Evolutionary conservation across 1,139 yeast genomes (phyloP).

Genomic region (Wickerhamomyces sp.): DNA sequence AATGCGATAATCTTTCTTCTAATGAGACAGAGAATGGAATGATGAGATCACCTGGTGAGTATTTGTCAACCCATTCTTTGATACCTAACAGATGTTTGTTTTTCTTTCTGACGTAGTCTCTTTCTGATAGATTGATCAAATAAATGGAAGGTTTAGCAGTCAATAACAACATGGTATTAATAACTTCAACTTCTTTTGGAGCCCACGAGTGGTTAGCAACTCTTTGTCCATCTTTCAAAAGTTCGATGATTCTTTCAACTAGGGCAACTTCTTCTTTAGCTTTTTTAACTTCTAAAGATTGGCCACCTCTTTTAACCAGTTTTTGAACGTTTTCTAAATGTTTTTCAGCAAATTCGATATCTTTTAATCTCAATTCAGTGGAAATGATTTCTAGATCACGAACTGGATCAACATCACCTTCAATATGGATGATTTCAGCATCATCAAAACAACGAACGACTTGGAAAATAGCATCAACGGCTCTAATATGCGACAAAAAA

Average conservation of each 20-base stretch:
- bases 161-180: conserved; percentile 81
- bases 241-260: conserved; percentile 68
- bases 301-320: conserved; percentile 91
- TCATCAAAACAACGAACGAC: conserved; percentile 98
- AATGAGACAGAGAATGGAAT: conserved; percentile 91
- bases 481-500: conserved; percentile 94
- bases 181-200: conserved; percentile 82
- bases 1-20: conserved; percentile 87
- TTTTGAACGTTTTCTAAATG: conserved; percentile 86
- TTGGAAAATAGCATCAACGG: conserved; percentile 97
- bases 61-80: conserved; percentile 94
- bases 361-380: conserved; percentile 92
- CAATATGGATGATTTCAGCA: conserved; percentile 96
- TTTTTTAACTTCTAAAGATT: conserved; percentile 90
- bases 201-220: conserved; percentile 91
- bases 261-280: conserved; percentile 88
- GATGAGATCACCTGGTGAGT: conserved; percentile 92
- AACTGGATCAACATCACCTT: conserved; percentile 95
- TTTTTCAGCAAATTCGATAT: conserved; percentile 89
- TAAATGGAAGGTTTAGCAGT: conserved; percentile 97
- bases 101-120: conserved; percentile 94
- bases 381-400: conserved; percentile 92
- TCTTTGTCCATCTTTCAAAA: conserved; percentile 82
- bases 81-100: conserved; percentile 88
- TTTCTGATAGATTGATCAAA: conserved; percentile 90